phyloP scores from a whole-genome alignment of 1,284 basidiomycete species.

The Ceratobasidium sp. region DNA sequence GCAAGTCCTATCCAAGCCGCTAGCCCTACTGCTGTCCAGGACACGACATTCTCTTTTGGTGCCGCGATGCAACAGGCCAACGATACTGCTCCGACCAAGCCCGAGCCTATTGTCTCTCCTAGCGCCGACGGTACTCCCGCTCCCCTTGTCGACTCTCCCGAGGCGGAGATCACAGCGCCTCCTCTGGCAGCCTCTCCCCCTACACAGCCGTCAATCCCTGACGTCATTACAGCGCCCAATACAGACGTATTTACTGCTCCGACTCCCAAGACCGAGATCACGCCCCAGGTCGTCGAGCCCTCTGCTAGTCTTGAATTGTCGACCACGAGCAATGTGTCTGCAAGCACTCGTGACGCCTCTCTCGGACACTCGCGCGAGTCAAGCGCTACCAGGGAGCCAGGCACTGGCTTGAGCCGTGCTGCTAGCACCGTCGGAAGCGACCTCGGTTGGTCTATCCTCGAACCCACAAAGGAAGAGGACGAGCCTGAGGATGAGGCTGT shows the following conservation, averaged over 20 bases:
- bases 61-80: neutral
- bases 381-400: neutral
- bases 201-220: neutral
- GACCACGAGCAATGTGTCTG: neutral
- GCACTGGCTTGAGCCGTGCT: neutral
- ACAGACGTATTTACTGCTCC: constrained; percentile 6
- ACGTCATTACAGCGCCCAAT: constrained; percentile 18
- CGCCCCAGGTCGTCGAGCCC: neutral
- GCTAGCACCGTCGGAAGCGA: constrained; percentile 23
- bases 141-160: constrained; percentile 8
- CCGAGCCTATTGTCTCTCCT: neutral
- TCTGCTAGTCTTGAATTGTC: neutral
- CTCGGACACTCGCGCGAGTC: neutral
- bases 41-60: neutral
- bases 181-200: neutral
- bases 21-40: neutral
- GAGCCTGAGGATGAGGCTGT: constrained; percentile 16
- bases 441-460: constrained; percentile 27
- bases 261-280: neutral
- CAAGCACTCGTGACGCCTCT: neutral
- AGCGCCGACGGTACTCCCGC: neutral
- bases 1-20: constrained; percentile 12
- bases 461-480: constrained; percentile 31
- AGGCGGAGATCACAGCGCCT: neutral
- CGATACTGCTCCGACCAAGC: neutral